phyloP scores from a whole-genome alignment of 2,329 filamentous ascomycete genomes.

The Pleomassaria siparia region DNA sequence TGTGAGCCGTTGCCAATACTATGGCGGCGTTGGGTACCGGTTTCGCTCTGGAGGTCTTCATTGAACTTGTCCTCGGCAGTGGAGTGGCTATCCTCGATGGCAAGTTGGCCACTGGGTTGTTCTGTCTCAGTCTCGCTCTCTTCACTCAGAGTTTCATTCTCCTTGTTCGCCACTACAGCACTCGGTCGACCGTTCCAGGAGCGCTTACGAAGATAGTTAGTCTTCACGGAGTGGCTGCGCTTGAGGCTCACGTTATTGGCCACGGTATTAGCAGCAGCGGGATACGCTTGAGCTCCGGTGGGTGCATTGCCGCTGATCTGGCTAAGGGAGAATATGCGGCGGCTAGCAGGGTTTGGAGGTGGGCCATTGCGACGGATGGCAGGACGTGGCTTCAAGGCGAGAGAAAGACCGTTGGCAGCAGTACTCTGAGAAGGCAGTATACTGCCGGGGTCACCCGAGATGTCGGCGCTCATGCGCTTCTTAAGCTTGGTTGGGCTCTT shows the following conservation, averaged over 20 bases:
- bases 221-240: constrained; percentile 46
- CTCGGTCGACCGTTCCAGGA: constrained; percentile 40
- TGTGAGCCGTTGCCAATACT: constrained; percentile 40
- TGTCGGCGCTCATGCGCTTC: constrained; percentile 35
- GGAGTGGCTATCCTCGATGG: constrained; percentile 18
- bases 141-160: constrained; percentile 50
- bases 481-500: constrained; percentile 40
- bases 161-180: constrained; percentile 45
- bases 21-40: constrained; percentile 45
- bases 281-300: constrained; percentile 45
- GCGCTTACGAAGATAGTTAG: constrained; percentile 36
- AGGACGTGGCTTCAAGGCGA: constrained; percentile 55
- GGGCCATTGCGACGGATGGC: constrained; percentile 44
- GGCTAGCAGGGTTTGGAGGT: constrained; percentile 45
- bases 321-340: constrained; percentile 86
- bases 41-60: constrained; percentile 33
- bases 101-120: constrained; percentile 9
- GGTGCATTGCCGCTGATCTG: constrained; percentile 80
- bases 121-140: constrained; percentile 39
- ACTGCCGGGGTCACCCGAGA: constrained; percentile 39
- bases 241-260: constrained; percentile 58
- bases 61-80: constrained; percentile 29
- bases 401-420: constrained; percentile 38
- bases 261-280: constrained; percentile 28
- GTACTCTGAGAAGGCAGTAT: constrained; percentile 37